phyloP scores from a whole-genome alignment of 345 rosid species.

The Noccaea bulbosa region DNA sequence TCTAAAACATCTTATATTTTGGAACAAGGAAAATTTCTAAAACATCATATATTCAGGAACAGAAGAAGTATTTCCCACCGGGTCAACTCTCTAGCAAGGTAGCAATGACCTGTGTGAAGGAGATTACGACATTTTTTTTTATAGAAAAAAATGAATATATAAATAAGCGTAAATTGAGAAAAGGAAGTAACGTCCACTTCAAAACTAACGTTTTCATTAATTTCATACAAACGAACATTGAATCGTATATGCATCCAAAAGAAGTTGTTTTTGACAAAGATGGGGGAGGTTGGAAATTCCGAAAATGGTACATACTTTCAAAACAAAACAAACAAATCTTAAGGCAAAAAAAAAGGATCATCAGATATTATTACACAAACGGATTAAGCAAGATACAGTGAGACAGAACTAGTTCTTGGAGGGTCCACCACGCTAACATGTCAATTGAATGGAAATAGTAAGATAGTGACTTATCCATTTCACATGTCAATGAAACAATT shows the following conservation, averaged over 20 bases:
- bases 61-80: not conserved
- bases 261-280: constrained; percentile 39
- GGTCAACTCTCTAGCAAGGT: constrained; percentile 31
- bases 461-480: constrained; percentile 3
- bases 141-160: not conserved
- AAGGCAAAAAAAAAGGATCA: not conserved
- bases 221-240: constrained; percentile 12
- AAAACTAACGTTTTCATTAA: constrained; percentile 24
- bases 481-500: not conserved
- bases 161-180: constrained; percentile 4
- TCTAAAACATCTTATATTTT: too few relatives aligned
- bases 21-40: too few relatives aligned
- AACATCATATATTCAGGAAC: too few relatives aligned
- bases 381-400: not conserved
- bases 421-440: constrained; percentile 35
- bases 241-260: constrained; percentile 25
- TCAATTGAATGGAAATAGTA: not conserved
- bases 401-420: constrained; percentile 15
- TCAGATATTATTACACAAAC: not conserved
- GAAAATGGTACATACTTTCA: constrained; percentile 22
- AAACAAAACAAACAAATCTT: not conserved
- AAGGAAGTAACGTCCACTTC: constrained; percentile 34
- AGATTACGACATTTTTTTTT: constrained; percentile 18
- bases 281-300: constrained; percentile 29
- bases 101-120: not conserved